Evolutionary conservation across 805 yeast species (phyloP).

Genomic region (Yarrowia osloensis): DNA sequence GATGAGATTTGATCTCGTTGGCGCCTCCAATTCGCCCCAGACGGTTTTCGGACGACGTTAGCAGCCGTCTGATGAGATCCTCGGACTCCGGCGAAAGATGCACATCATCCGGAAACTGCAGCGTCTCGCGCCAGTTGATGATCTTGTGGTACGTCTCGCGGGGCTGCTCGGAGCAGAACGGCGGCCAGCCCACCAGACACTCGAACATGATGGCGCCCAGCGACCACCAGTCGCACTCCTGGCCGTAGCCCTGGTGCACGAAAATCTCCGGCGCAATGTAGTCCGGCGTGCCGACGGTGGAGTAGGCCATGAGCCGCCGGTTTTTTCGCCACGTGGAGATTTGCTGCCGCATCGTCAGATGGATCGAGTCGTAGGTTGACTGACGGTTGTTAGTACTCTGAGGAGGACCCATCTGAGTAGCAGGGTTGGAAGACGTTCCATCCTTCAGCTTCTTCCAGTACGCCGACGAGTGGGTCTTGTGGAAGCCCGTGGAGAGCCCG

Average conservation of each 20-base stretch:
- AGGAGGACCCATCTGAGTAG: slow-evolving; percentile 30
- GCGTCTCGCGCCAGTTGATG: slow-evolving; percentile 84
- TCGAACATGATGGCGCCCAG: slow-evolving; percentile 96
- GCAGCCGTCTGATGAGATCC: slow-evolving; percentile 73
- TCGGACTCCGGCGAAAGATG: slow-evolving; percentile 87
- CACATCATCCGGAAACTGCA: slow-evolving; percentile 87
- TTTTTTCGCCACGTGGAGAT: slow-evolving; percentile 96
- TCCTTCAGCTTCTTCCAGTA: slow-evolving; percentile 82
- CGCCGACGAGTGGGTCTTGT: slow-evolving; percentile 87
- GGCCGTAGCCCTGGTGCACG: slow-evolving; percentile 90
- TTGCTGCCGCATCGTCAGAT: slow-evolving; percentile 91
- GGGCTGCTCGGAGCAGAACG: slow-evolving; percentile 92
- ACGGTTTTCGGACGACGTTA: slow-evolving; percentile 77
- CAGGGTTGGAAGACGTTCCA: slow-evolving; percentile 38
- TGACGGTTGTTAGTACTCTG: slow-evolving; percentile 29
- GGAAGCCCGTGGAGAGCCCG: slow-evolving; percentile 88
- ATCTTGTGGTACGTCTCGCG: slow-evolving; percentile 92
- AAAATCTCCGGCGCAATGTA: slow-evolving; percentile 95
- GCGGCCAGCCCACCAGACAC: slow-evolving; percentile 95
- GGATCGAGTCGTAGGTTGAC: slow-evolving; percentile 72
- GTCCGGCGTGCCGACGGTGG: slow-evolving; percentile 96
- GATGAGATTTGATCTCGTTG: slow-evolving; percentile 84
- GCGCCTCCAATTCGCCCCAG: slow-evolving; percentile 91
- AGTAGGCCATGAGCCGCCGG: slow-evolving; percentile 89
- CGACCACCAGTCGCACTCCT: slow-evolving; percentile 98